A percentile compares a stretch with the other conserved stretches of the same genome.
phyloP scores from a whole-genome alignment of 225 moss, liverwort and hornwort species.

The Asterella californica region DNA sequence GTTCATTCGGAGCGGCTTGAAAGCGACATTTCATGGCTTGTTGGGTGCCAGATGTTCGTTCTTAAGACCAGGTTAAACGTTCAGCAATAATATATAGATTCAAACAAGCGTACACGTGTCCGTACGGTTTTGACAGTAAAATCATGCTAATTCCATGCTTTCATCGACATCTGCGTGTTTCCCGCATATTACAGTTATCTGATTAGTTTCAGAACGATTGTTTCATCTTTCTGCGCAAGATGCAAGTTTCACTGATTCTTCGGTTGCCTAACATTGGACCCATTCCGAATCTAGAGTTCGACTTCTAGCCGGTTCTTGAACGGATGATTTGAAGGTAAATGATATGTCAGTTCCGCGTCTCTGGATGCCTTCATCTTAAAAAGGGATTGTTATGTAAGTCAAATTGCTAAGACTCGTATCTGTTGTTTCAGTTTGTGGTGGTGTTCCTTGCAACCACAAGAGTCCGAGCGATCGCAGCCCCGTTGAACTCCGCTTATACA shows the following conservation, averaged over 20 bases:
- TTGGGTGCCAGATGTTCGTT: too few species aligned
- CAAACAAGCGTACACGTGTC: background rate
- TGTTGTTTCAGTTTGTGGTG: slow-evolving; percentile 74
- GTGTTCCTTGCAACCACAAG: slow-evolving; percentile 80
- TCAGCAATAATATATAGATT: too few species aligned
- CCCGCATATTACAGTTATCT: too few species aligned
- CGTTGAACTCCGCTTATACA: slow-evolving; percentile 82
- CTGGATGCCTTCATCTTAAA: background rate
- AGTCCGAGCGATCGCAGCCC: slow-evolving; percentile 81
- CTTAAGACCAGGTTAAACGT: too few species aligned
- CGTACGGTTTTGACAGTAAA: background rate
- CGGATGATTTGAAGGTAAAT: too few species aligned
- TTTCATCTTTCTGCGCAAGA: background rate
- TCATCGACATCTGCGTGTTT: background rate
- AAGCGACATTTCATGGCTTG: background rate
- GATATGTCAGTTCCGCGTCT: too few species aligned
- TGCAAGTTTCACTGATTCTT: background rate
- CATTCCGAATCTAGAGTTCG: background rate
- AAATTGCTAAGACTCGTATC: background rate
- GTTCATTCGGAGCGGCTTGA: too few species aligned
- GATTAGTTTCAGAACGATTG: background rate
- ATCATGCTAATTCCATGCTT: background rate
- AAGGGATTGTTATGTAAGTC: background rate
- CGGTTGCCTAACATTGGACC: background rate
- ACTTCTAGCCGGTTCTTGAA: background rate